Evolutionary conservation across 2,329 filamentous ascomycete genomes (phyloP), one percentile per base, ranked within the genome.

Genomic region (Chlorencoelia australis): DNA sequence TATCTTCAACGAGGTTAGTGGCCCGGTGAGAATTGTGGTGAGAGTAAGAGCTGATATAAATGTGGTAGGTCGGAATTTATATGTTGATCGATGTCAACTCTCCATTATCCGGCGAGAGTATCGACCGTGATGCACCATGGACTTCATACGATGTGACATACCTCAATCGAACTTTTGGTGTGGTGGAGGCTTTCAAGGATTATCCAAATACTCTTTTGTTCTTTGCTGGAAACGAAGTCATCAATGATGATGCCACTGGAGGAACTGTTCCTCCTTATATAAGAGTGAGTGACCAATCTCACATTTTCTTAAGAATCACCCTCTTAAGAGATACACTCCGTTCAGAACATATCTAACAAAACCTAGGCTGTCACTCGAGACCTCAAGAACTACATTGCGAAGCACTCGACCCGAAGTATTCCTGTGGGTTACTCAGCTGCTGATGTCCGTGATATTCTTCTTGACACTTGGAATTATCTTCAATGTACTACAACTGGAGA

Each of bases 381-480:
- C 60, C 68, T 88, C 58, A 86, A 84, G 68, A 79, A 78, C 57
- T 88, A 88, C 66, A 78, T 87, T 63, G 73, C 76, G 61, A 78
- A 76, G 54, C 74, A 82, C 54, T 64, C 72, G 42, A 68, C 75
- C 54, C 79, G 82, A 49, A 50, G 63, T 42, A 82, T 88, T 47
- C 82, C 82, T 15, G 79, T 87, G 40, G 82, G 82, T 29, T 88
- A 88, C 68, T 86, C 81, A 5, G 82, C 82, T 41, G 82, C 82
- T 32, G 82, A 88, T 56, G 83, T 89, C 28, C 78, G 82, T 42
- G 63, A 71, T 2, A 74, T 84, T 28, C 71, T 88, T 16, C 67
- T 78, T 55, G 83, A 88, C 51, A 80, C 73, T 37, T 87, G 71
- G 73, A 75, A 81, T 56, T 88, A 83, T 63, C 68, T 87, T 10